Conservation (phyloP, 192 early-diverging fungal genomes). For the Entrophospora sp. region DNA sequence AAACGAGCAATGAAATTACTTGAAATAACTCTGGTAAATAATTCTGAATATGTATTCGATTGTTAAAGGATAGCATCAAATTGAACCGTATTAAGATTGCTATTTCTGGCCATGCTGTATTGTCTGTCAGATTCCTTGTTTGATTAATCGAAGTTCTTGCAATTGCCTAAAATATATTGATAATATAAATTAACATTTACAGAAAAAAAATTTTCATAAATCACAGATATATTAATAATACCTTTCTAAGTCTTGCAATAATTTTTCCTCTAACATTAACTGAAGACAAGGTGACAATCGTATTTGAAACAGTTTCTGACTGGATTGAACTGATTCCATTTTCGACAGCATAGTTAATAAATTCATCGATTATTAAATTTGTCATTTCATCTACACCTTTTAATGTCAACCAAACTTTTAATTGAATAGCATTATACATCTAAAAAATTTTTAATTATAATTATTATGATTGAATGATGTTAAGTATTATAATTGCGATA, state of each 20-base stretch:
- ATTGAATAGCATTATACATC: slow-evolving; percentile 79
- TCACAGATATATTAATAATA: slow-evolving; percentile 8
- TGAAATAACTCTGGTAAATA: slow-evolving; percentile 85
- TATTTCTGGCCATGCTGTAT: slow-evolving; percentile 88
- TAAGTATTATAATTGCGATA: no score
- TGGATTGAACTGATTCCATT: slow-evolving; percentile 68
- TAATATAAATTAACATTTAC: not conserved
- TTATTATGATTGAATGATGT: no score
- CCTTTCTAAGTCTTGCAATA: slow-evolving; percentile 69
- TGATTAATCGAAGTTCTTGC: slow-evolving; percentile 67
- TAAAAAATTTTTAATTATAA: no score
- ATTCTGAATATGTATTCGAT: slow-evolving; percentile 55
- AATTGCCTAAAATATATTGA: slow-evolving; percentile 40
- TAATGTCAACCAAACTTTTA: slow-evolving; percentile 75
- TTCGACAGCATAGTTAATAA: slow-evolving; percentile 74
- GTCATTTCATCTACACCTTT: slow-evolving; percentile 74
- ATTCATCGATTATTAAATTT: slow-evolving; percentile 68
- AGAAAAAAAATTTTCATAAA: not conserved
- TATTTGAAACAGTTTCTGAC: slow-evolving; percentile 81
- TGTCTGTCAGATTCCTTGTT: slow-evolving; percentile 63
- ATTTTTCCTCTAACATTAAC: slow-evolving; percentile 77
- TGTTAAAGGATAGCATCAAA: slow-evolving; percentile 85
- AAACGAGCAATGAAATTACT: slow-evolving; percentile 75
- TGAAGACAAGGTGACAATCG: slow-evolving; percentile 72
- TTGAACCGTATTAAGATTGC: slow-evolving; percentile 81